phyloP scores from a whole-genome alignment of 345 rosid species.

The Turritis glabra region DNA sequence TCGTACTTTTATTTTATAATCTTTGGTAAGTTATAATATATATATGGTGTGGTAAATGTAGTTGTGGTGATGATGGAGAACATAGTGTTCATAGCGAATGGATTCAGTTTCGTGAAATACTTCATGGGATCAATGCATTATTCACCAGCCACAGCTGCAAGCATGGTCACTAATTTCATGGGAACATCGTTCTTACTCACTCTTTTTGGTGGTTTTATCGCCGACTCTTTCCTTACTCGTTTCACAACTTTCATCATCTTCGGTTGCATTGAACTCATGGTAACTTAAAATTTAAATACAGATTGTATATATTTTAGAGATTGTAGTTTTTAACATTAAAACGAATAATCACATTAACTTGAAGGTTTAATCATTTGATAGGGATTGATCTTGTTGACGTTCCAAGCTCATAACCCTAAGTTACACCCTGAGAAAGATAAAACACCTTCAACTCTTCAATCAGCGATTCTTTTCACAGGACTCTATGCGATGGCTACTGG shows the following conservation, averaged over 20 bases:
- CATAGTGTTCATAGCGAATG: constrained; percentile 51
- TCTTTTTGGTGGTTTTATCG: constrained; percentile 50
- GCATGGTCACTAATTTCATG: constrained; percentile 63
- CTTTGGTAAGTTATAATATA: background rate
- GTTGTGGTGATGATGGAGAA: constrained; percentile 62
- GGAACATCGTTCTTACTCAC: constrained; percentile 58
- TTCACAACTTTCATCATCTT: constrained; percentile 49
- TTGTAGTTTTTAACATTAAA: background rate
- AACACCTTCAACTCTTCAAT: constrained; percentile 40
- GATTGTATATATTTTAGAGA: background rate
- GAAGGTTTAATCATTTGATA: background rate
- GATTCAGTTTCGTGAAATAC: constrained; percentile 47
- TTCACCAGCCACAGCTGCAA: constrained; percentile 49
- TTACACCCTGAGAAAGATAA: constrained; percentile 37
- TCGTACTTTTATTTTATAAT: background rate
- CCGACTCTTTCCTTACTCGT: constrained; percentile 50
- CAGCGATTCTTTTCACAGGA: constrained; percentile 44
- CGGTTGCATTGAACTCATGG: constrained; percentile 46
- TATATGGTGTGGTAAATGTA: constrained; percentile 5
- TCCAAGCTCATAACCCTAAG: constrained; percentile 45
- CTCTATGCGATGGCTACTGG: constrained; percentile 52
- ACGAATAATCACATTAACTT: background rate
- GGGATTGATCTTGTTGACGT: constrained; percentile 51
- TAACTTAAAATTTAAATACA: constrained; percentile 4
- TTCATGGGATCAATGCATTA: constrained; percentile 51